Evolutionary conservation across 805 yeast genomes (phyloP), one percentile per base, ranked within the genome.

Genomic region (Cyberlindnera petersonii): DNA sequence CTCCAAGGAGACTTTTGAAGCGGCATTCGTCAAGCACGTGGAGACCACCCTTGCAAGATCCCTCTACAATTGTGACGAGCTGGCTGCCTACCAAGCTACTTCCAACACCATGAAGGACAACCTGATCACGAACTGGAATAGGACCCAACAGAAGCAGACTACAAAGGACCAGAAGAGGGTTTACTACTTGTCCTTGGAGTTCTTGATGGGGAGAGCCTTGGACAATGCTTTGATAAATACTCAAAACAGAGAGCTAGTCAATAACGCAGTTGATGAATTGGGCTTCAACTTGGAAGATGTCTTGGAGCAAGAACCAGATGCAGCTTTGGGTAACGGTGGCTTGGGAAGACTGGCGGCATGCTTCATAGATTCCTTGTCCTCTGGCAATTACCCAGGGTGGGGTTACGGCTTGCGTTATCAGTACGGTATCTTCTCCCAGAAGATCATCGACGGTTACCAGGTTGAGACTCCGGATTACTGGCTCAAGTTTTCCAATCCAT

Each of bases 251-350:
- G 78, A 71, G 26, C 63, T 75, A 37, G 76, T 87, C 31, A 51
- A 59, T 13, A 66, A 65, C 4, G 76, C 84, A 3, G 69, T 79
- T 37, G 71, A 70, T 37, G 87, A 86, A 39, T 72, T 89, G 51
- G 97, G 97, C 9, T 88, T 88, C 73, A 78, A 80, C 45, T 65
- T 88, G 48, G 97, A 89, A 64, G 96, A 88, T 53, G 72, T 88
- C 21, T 68, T 89, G 50, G 79, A 79, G 35, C 79, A 84, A 55
- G 97, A 88, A 64, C 93, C 94, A 0, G 97, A 88, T 63, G 96
- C 96, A 9, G 96, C 88, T 19, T 72, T 88, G 39, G 97, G 97
- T 55, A 89, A 89, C 56, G 97, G 97, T 58, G 97, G 97, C 48
- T 69, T 88, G 40, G 97, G 97, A 47, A 77, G 97, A 59, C 71